Evolutionary conservation across 768 basidiomycete species (phyloP).

Genomic region (Lyophyllum shimeji): DNA sequence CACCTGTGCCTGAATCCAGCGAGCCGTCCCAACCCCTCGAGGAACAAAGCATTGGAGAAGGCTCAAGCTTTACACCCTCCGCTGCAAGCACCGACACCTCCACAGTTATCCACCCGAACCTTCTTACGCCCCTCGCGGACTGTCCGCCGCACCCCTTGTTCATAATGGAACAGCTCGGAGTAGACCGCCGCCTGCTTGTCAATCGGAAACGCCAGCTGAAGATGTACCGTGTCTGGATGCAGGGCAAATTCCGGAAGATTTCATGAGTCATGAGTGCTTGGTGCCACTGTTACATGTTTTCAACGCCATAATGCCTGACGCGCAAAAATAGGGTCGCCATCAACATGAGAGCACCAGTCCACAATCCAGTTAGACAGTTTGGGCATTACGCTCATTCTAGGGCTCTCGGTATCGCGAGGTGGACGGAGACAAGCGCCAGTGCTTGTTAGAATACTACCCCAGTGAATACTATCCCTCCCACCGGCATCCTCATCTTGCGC

Average conservation of each 20-base stretch:
- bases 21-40: constrained; percentile 1
- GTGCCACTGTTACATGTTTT: not conserved
- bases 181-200: constrained; percentile 87
- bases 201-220: constrained; percentile 93
- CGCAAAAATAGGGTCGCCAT: not conserved
- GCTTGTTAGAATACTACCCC: too few species aligned
- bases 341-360: too few species aligned
- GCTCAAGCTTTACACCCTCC: not conserved
- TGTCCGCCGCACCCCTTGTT: constrained; percentile 64
- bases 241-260: constrained; percentile 73
- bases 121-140: constrained; percentile 30
- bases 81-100: not conserved
- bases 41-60: not conserved
- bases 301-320: not conserved
- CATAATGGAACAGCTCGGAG: constrained; percentile 78
- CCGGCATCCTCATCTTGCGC: too few species aligned
- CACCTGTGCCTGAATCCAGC: constrained; percentile 4
- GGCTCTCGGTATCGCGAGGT: too few species aligned
- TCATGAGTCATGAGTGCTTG: not conserved
- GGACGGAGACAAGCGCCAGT: too few species aligned
- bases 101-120: constrained; percentile 34
- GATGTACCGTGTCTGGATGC: constrained; percentile 98
- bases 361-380: not conserved
- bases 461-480: too few species aligned
- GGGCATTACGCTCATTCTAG: too few species aligned